These are phyloP conservation scores for Bipolaris gigantea DNA, from an alignment of 2,329 filamentous ascomycete species.

Conservation along the genomic window DNA sequence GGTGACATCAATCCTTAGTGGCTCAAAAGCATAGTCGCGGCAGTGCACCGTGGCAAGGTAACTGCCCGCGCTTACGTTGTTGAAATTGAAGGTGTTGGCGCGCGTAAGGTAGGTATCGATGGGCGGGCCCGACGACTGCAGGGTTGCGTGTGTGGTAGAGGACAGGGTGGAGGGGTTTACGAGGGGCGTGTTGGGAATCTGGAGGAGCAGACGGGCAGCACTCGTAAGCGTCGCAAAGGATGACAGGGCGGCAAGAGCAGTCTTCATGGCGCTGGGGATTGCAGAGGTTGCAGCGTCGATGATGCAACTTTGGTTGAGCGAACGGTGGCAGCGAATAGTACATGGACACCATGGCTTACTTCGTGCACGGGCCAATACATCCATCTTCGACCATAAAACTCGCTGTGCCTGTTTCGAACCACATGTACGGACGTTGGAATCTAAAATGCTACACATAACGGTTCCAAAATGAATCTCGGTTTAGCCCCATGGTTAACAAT, in stretches of 20 bases:
- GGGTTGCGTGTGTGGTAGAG: slow-evolving; percentile 65
- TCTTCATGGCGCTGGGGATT: slow-evolving; percentile 23
- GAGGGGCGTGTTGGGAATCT: slow-evolving; percentile 52
- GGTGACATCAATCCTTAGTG: slow-evolving; percentile 75
- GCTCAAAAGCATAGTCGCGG: slow-evolving; percentile 72
- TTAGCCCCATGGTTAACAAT: slow-evolving; percentile 14
- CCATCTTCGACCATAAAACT: background rate
- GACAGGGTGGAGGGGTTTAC: slow-evolving; percentile 53
- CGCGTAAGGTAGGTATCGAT: slow-evolving; percentile 66
- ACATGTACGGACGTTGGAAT: background rate
- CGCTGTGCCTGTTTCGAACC: background rate
- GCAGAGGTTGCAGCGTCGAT: background rate
- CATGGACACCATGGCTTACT: background rate
- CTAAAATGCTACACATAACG: background rate
- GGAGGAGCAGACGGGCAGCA: slow-evolving; percentile 54
- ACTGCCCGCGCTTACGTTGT: slow-evolving; percentile 68
- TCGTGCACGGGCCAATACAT: background rate
- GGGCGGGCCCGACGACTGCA: slow-evolving; percentile 58
- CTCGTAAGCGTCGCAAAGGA: slow-evolving; percentile 46
- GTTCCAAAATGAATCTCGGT: no score
- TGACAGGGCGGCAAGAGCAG: slow-evolving; percentile 46
- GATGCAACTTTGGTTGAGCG: background rate
- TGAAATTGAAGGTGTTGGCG: slow-evolving; percentile 74
- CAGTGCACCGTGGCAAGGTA: slow-evolving; percentile 84
- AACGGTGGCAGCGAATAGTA: background rate